Base-by-base conservation (phyloP, 1,284 basidiomycete genomes). In the Sporisorium reilianum region DNA sequence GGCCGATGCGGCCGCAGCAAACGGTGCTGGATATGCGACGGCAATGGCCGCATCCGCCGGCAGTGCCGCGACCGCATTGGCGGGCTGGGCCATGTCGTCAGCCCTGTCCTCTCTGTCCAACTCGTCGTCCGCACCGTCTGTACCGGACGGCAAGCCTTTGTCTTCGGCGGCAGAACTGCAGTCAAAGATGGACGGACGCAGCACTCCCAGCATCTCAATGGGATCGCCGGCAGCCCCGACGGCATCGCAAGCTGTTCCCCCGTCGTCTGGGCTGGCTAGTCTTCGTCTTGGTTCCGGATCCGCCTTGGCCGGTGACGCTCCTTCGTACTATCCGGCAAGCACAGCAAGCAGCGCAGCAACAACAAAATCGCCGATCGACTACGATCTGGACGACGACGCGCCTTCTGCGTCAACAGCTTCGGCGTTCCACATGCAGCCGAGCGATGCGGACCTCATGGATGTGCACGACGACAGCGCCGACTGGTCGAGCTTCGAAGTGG, bases 31-130 rank as follows among this genome's bases (percentile, higher is more conserved):
- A 14, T 64, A 69, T 23, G 67, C 76, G 0, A 52, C 57, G 18
- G 55, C 72, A 4, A 72, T 76, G 58, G 78, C 78, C 12, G 66
- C 77, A 5, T 72, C 82, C 5, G 80, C 78, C 12, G 77, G 81
- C 3, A 77, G 76, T 20, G 82, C 82, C 20, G 81, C 83, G 2
- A 65, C 77, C 1, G 78, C 77, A 14, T 54, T 84, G 45, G 76
- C 80, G 8, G 77, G 77, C 22, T 84, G 81, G 81, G 80, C 81
- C 10, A 73, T 81, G 58, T 67, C 73, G 6, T 73, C 75, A 38
- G 75, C 75, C 0, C 54, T 77, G 10, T 74, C 75, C 0, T 75
- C 72, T 2, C 53, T 75, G 2, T 75, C 72, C 22, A 75, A 63
- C 25, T 53, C 72, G 18, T 40, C 72, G 0, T 53, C 72, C 8